Conservation (phyloP, 2,329 filamentous ascomycete genomes). For the Alternaria hordeiaustralica region DNA sequence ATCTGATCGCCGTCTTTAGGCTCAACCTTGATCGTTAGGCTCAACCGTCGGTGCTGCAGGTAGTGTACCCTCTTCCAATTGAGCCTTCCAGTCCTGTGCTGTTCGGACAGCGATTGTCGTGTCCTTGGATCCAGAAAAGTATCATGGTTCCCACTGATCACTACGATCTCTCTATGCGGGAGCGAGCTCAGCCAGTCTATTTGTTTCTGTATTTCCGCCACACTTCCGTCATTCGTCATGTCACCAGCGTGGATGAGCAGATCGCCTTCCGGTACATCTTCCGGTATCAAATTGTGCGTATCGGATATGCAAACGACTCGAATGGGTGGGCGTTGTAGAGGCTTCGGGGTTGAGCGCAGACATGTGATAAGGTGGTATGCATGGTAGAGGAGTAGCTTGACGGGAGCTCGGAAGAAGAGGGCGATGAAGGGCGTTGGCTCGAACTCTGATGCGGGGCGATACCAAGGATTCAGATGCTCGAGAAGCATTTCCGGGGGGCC, state of each 20-base stretch:
- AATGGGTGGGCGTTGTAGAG: slow-evolving; percentile 65
- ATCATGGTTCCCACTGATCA: slow-evolving; percentile 89
- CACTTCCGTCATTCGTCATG: slow-evolving; percentile 75
- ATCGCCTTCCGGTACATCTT: slow-evolving; percentile 75
- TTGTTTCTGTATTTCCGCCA: slow-evolving; percentile 77
- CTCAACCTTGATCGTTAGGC: slow-evolving; percentile 58
- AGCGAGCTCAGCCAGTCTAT: slow-evolving; percentile 80
- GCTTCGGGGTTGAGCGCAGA: slow-evolving; percentile 70
- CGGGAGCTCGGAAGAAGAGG: slow-evolving; percentile 69
- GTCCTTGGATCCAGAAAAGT: slow-evolving; percentile 77
- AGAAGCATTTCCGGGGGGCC: slow-evolving; percentile 34
- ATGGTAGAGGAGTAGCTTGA: slow-evolving; percentile 67
- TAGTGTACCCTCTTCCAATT: slow-evolving; percentile 76
- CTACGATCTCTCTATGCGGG: slow-evolving; percentile 79
- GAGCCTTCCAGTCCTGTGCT: slow-evolving; percentile 63
- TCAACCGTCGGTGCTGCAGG: slow-evolving; percentile 72
- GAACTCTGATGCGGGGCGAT: slow-evolving; percentile 41
- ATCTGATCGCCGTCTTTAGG: slow-evolving; percentile 7
- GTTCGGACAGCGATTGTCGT: slow-evolving; percentile 55
- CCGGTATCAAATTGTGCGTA: slow-evolving; percentile 72
- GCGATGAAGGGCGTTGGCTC: slow-evolving; percentile 62
- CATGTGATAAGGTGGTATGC: slow-evolving; percentile 70
- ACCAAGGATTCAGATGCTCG: slow-evolving; percentile 35
- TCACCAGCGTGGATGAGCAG: slow-evolving; percentile 91
- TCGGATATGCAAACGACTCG: slow-evolving; percentile 89